A percentile compares a stretch with the other conserved stretches of the same genome.
These are phyloP conservation scores for Vaccinium myrtillus DNA, from an alignment of 148 eudicot species.

Conservation along the genomic window DNA sequence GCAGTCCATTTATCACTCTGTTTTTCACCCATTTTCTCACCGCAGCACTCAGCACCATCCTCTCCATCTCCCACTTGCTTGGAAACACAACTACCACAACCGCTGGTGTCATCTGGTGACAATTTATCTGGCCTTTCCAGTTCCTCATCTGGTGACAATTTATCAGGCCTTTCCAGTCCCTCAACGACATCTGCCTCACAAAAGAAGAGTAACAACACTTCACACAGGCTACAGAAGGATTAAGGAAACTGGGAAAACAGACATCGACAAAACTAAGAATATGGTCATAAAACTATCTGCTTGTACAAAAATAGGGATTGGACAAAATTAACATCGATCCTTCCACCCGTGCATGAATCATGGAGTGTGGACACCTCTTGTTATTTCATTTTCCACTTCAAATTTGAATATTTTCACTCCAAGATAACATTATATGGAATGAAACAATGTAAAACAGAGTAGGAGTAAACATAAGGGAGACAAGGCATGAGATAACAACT, in stretches of 20 bases:
- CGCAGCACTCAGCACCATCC: neutral
- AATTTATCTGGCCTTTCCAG: constrained; percentile 19
- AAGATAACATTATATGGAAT: neutral
- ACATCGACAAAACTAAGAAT: neutral
- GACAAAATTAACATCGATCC: neutral
- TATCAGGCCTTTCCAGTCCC: constrained; percentile 22
- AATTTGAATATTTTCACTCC: neutral
- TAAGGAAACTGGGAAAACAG: neutral
- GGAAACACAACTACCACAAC: constrained; percentile 13
- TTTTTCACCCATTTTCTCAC: constrained; percentile 19
- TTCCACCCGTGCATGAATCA: neutral
- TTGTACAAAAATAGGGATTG: neutral
- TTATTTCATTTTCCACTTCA: constrained; percentile 3
- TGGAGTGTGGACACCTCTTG: neutral
- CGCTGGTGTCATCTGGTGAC: constrained; percentile 16
- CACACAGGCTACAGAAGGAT: neutral
- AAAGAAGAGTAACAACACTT: neutral
- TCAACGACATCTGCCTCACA: neutral
- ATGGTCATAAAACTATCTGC: neutral
- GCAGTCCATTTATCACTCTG: constrained; percentile 16
- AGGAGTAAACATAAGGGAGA: neutral
- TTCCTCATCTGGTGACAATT: constrained; percentile 6
- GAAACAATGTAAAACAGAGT: neutral
- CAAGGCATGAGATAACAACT: neutral
- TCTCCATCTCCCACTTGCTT: constrained; percentile 19